phyloP scores from a whole-genome alignment of 805 yeast genomes.

The Helenozyma baotianmanensis region DNA sequence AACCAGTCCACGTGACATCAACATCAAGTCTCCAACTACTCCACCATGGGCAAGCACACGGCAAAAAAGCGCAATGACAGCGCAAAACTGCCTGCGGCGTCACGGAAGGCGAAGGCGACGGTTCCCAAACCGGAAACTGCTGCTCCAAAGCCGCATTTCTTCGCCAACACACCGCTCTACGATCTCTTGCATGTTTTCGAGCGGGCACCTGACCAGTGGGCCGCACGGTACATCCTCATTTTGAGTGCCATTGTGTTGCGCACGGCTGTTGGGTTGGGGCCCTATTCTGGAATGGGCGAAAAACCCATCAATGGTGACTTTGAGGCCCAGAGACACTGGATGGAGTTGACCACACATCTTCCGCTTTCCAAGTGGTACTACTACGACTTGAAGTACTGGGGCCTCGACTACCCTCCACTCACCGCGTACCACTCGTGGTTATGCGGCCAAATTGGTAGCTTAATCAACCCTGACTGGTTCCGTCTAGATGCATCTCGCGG shows the following conservation, averaged over 20 bases:
- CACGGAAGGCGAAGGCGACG: too few species aligned
- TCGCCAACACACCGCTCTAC: constrained; percentile 48
- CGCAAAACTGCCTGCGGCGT: too few species aligned
- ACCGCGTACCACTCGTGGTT: constrained; percentile 91
- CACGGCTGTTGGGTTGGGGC: constrained; percentile 84
- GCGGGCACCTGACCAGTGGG: constrained; percentile 86
- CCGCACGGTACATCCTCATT: constrained; percentile 71
- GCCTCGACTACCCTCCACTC: constrained; percentile 93
- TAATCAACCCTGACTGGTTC: constrained; percentile 72
- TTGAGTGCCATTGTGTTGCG: constrained; percentile 71
- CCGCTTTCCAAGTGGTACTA: constrained; percentile 82
- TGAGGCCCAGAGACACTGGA: constrained; percentile 98
- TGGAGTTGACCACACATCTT: constrained; percentile 78
- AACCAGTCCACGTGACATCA: too few species aligned
- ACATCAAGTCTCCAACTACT: too few species aligned
- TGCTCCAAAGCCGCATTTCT: constrained; percentile 8
- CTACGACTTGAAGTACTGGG: constrained; percentile 91
- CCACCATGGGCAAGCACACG: too few species aligned
- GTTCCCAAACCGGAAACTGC: too few species aligned
- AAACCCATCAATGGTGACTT: constrained; percentile 93
- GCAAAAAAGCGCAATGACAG: too few species aligned
- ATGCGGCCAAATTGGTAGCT: constrained; percentile 66
- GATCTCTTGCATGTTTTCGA: constrained; percentile 76
- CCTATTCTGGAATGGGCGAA: constrained; percentile 67
- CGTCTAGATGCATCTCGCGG: constrained; percentile 71